Evolutionary conservation across 202 grass and related monocot species (phyloP), one percentile per base, ranked within the genome.

Genomic region (Sporobolus alterniflorus): DNA sequence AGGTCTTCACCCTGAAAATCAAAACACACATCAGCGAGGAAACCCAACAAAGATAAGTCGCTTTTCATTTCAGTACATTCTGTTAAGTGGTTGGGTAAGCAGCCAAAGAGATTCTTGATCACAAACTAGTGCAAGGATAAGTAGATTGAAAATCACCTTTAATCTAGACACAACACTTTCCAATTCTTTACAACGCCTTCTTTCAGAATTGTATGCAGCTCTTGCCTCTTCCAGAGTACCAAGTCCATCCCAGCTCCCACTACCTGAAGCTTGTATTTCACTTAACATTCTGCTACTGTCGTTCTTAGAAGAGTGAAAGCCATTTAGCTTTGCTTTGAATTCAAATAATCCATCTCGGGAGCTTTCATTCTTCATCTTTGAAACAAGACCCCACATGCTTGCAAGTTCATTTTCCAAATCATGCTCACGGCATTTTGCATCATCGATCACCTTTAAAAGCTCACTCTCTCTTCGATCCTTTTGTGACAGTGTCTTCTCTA

Each of bases 341-440:
- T 95, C 86, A 61, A 91, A 88, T 50, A 95, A 78, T 73, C 71
- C 88, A 22, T 89, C 87, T 69, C 73, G 76, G 67, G 70, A 85
- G 40, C 82, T 79, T 88, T 91, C 87, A 77, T 95, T 95, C 82
- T 86, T 98, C 25, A 93, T 73, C 75, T 95, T 90, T 11, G 92
- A 86, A 88, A 98, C 85, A 68, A 95, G 92, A 68, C 77, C 85
- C 96, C 92, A 93, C 92, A 98, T 95, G 73, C 79, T 93, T 88
- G 87, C 87, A 43, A 98, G 81, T 56, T 98, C 96, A 28, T 90
- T 93, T 91, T 98, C 93, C 65, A 98, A 85, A 57, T 92, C 89
- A 32, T 88, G 81, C 83, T 95, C 96, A 76, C 78, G 92, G 47
- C 70, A 77, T 81, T 95, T 98, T 29, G 82, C 79, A 52, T 98